These are phyloP conservation scores for Amauroascus verrucosus DNA, from an alignment of 2,329 filamentous ascomycete genomes.

Conservation along the genomic window DNA sequence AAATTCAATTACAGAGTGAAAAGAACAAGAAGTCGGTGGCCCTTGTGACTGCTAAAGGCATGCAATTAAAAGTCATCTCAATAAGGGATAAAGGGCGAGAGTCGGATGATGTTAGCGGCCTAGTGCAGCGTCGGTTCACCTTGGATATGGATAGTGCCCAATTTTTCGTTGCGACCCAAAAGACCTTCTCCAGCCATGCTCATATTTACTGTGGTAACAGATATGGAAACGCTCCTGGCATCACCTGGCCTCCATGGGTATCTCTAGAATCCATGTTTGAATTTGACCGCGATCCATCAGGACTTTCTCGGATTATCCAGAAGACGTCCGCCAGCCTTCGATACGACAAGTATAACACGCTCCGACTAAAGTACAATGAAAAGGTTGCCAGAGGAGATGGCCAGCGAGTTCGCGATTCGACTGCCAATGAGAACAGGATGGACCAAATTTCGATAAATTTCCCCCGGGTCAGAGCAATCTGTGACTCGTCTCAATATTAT, in stretches of 20 bases:
- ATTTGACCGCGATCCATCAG: slow-evolving; percentile 84
- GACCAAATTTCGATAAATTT: slow-evolving; percentile 97
- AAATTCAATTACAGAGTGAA: slow-evolving; percentile 96
- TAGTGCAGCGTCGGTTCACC: slow-evolving; percentile 88
- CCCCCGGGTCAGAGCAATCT: slow-evolving; percentile 83
- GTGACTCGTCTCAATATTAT: slow-evolving; percentile 95
- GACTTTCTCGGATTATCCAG: slow-evolving; percentile 95
- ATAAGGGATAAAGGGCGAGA: slow-evolving; percentile 96
- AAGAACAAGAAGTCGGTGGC: slow-evolving; percentile 97
- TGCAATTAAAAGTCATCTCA: slow-evolving; percentile 95
- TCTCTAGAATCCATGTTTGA: slow-evolving; percentile 98
- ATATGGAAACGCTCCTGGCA: slow-evolving; percentile 75
- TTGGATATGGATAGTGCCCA: slow-evolving; percentile 96
- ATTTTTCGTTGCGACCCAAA: slow-evolving; percentile 93
- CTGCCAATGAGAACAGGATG: slow-evolving; percentile 58
- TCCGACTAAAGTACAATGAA: slow-evolving; percentile 94
- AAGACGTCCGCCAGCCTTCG: slow-evolving; percentile 89
- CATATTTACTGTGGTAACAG: slow-evolving; percentile 90
- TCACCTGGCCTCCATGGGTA: slow-evolving; percentile 95
- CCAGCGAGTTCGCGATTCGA: slow-evolving; percentile 40
- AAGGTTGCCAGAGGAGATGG: slow-evolving; percentile 55
- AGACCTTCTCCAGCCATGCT: slow-evolving; percentile 76
- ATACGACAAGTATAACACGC: slow-evolving; percentile 96
- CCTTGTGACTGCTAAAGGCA: slow-evolving; percentile 89
- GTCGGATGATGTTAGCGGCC: slow-evolving; percentile 82